phyloP scores from a whole-genome alignment of 2,329 filamentous ascomycete genomes.

The Dactylellina drechsleri region DNA sequence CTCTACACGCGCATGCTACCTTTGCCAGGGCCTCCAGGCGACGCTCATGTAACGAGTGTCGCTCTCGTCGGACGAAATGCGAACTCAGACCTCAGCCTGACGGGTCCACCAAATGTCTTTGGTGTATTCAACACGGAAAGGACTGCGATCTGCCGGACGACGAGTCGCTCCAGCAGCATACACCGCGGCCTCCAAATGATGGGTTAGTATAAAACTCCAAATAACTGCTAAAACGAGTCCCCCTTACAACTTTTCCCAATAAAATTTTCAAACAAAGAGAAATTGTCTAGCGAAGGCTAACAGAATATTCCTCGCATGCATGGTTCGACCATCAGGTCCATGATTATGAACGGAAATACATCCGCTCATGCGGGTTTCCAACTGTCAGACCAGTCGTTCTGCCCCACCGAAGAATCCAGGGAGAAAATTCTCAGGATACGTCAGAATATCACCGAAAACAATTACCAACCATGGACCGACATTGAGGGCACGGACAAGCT shows the following conservation, averaged over 20 bases:
- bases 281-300: constrained; percentile 22
- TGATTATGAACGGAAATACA: constrained; percentile 56
- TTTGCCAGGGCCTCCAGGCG: constrained; percentile 45
- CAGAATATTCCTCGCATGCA: not conserved
- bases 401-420: constrained; percentile 38
- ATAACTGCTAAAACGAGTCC: not conserved
- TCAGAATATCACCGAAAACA: constrained; percentile 55
- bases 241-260: constrained; percentile 14
- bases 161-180: constrained; percentile 48
- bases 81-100: constrained; percentile 53
- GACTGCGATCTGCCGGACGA: constrained; percentile 56
- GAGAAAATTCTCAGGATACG: constrained; percentile 56
- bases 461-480: constrained; percentile 55
- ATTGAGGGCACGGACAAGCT: constrained; percentile 54
- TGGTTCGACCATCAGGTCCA: constrained; percentile 49
- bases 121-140: constrained; percentile 56
- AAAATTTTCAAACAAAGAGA: constrained; percentile 15
- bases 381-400: constrained; percentile 54
- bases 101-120: constrained; percentile 56
- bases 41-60: constrained; percentile 57
- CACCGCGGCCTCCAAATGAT: constrained; percentile 56
- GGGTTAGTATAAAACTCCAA: constrained; percentile 52
- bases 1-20: constrained; percentile 25
- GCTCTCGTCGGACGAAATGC: constrained; percentile 56
- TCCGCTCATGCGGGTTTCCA: constrained; percentile 57